Base-by-base conservation (phyloP, 1,284 basidiomycete species). In the Pseudomicrostroma phylloplanum region DNA sequence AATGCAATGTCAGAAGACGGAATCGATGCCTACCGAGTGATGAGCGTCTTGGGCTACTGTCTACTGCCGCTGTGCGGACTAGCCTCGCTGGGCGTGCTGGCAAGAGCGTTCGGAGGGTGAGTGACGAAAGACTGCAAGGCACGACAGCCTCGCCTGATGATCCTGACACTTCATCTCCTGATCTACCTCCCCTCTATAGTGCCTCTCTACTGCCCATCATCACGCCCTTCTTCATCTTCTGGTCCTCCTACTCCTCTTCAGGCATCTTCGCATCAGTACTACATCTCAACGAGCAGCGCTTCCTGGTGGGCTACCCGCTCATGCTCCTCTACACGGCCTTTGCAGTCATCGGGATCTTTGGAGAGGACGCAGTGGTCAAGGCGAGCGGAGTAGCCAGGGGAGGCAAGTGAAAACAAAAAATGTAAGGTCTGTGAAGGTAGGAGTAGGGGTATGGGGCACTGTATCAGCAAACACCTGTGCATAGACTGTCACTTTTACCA, bases 1-100 rank as follows among this genome's bases (percentile, higher is more conserved):
- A 98, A 99, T 79, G 85, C 97, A 69, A 98, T 99, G 96, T 91
- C 91, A 40, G 90, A 92, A 79, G 87, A 87, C 55, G 91, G 89
- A 58, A 97, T 99, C 70, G 94, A 98, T 77, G 91, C 93, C 17
- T 96, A 96, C 81, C 88, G 93, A 42, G 92, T 93, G 19, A 90
- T 91, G 7, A 93, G 91, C 23, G 96, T 99, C 13, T 84, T 99
- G 15, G 96, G 96, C 3, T 99, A 99, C 79, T 98, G 96, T 77
- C 83, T 99, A 40, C 82, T 99, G 25, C 96, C 96, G 0, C 92
- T 99, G 87, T 94, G 97, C 23, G 51, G 51, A 13, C 25, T 54
- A 26, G 51, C 51, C 21, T 23, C 21, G 13, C 13, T 54, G n/a
- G 51, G 51, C 3, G 51, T 54, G 2, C 21, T 54, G 17, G 51